Evolutionary conservation across 768 basidiomycete species (phyloP).

Genomic region (Tulasnella sp.): DNA sequence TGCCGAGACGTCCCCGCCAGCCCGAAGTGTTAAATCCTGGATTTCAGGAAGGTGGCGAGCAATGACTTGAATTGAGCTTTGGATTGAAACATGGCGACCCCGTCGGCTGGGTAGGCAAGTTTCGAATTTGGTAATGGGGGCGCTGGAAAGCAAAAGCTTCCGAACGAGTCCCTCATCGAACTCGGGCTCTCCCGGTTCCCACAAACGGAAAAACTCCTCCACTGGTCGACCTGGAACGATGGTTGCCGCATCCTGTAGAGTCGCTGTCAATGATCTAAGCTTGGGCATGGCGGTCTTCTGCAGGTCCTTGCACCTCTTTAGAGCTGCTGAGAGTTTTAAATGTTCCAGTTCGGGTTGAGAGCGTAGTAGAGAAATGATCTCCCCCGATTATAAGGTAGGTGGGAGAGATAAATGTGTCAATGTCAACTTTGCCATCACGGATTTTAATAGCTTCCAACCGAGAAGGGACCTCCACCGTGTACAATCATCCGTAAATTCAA

Average conservation of each 20-base stretch:
- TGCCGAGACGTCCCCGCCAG: not conserved
- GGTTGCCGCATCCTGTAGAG: too few species aligned
- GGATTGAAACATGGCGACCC: not conserved
- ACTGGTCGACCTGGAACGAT: too few species aligned
- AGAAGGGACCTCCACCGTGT: not conserved
- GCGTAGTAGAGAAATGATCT: too few species aligned
- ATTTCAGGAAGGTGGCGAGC: not conserved
- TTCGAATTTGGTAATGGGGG: not conserved
- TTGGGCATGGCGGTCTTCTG: too few species aligned
- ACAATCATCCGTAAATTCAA: not conserved
- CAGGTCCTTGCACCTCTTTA: too few species aligned
- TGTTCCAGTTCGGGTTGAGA: too few species aligned
- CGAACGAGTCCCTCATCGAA: not conserved
- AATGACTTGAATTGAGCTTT: not conserved
- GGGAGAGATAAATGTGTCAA: not conserved
- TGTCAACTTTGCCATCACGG: not conserved
- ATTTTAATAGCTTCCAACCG: not conserved
- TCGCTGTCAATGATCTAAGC: too few species aligned
- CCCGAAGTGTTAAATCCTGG: not conserved
- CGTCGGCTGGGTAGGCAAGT: not conserved
- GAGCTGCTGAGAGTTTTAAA: too few species aligned
- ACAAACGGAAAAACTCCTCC: not conserved
- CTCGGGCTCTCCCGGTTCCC: not conserved
- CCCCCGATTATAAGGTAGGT: not conserved
- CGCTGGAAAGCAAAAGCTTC: not conserved